Evolutionary conservation across 2,329 filamentous ascomycete species (phyloP).

Genomic region (Botrytis elliptica): DNA sequence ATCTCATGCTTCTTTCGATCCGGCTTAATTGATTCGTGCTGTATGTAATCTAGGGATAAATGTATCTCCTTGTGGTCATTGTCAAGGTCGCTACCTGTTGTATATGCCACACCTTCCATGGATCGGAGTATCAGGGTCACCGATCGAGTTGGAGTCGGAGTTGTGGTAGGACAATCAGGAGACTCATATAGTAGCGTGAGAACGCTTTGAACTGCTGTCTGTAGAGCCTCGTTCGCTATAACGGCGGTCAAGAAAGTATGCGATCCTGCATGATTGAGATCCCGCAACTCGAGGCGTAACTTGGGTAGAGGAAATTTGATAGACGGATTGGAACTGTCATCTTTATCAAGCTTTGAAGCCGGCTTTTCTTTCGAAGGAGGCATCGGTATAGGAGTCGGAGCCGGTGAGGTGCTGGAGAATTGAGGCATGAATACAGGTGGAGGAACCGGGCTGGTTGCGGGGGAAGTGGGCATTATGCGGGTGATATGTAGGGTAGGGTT

Average conservation of each 20-base stretch:
- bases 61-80: conserved; percentile 91
- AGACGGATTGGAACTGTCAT: conserved; percentile 2
- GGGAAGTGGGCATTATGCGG: conserved; percentile 25
- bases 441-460: conserved; percentile 28
- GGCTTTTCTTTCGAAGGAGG: conserved; percentile 17
- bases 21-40: conserved; percentile 43
- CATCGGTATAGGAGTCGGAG: conserved; percentile 26
- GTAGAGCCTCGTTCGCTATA: conserved; percentile 61
- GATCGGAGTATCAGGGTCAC: conserved; percentile 78
- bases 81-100: conserved; percentile 75
- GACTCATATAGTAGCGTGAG: conserved; percentile 67
- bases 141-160: conserved; percentile 67
- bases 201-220: conserved; percentile 64
- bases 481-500: conserved; percentile 12
- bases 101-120: conserved; percentile 87
- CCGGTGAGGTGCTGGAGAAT: conserved; percentile 24
- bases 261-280: conserved; percentile 60
- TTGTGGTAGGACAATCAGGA: conserved; percentile 44
- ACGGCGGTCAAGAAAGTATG: conserved; percentile 65
- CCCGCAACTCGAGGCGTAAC: conserved; percentile 58
- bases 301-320: conserved; percentile 49
- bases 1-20: conserved; percentile 60
- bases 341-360: conserved; percentile 3
- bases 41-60: conserved; percentile 75
- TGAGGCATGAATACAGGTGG: conserved; percentile 32